Percentiles rank a stretch among this genome's conserved stretches.
phyloP scores from a whole-genome alignment of 441 rosid genomes.

The Adansonia grandidieri region DNA sequence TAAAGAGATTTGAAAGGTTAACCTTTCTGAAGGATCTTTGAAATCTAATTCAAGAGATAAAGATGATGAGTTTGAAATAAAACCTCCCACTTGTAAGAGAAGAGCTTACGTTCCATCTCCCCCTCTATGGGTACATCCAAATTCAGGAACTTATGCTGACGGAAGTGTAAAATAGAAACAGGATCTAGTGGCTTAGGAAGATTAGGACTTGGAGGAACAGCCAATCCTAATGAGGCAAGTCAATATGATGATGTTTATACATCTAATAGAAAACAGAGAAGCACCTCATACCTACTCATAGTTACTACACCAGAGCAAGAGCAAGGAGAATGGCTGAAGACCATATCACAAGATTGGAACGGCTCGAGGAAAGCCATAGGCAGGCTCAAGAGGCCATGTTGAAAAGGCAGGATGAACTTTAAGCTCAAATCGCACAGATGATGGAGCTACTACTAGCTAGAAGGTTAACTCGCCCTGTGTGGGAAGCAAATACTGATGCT shows the following conservation, averaged over 20 bases:
- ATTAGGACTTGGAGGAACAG: constrained; percentile 87
- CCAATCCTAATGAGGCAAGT: constrained; percentile 81
- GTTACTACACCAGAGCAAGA: too few relatives aligned
- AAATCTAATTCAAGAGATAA: constrained; percentile 62
- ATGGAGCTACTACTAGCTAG: too few relatives aligned
- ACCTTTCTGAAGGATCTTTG: constrained; percentile 84
- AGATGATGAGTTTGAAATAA: constrained; percentile 72
- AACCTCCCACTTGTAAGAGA: constrained; percentile 72
- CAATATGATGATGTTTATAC: constrained; percentile 38
- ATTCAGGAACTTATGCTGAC: constrained; percentile 81
- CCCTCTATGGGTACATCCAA: constrained; percentile 83
- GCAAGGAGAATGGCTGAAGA: too few relatives aligned
- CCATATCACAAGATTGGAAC: too few relatives aligned
- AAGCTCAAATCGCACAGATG: too few relatives aligned
- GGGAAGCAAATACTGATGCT: too few relatives aligned
- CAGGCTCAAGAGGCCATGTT: too few relatives aligned
- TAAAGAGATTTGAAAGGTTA: constrained; percentile 85
- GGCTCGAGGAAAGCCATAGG: too few relatives aligned
- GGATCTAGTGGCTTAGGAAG: constrained; percentile 72
- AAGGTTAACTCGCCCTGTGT: too few relatives aligned
- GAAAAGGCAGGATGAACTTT: too few relatives aligned
- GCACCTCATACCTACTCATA: too few relatives aligned
- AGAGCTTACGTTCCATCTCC: constrained; percentile 95
- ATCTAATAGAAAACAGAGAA: constrained; percentile 77
- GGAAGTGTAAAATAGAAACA: constrained; percentile 73